These are phyloP conservation scores for Hymenoscyphus occultus DNA, from an alignment of 2,329 filamentous ascomycete species.

Conservation along the genomic window DNA sequence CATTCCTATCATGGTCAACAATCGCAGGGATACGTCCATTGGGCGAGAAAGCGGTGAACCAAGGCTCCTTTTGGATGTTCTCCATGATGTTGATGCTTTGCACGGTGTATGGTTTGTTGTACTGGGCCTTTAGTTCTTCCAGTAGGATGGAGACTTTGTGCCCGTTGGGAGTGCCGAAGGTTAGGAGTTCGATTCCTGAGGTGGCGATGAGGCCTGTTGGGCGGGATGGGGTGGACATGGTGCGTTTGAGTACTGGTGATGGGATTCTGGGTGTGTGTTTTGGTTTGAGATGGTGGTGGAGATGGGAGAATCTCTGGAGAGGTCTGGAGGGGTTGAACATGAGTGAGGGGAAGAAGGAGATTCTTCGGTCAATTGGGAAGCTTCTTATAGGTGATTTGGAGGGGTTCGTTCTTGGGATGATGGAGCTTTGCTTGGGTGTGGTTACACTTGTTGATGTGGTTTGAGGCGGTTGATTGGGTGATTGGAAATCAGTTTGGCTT, in stretches of 20 bases:
- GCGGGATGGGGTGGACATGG: slow-evolving; percentile 26
- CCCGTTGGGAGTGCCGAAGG: slow-evolving; percentile 53
- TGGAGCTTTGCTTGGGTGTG: background rate
- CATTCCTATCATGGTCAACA: slow-evolving; percentile 61
- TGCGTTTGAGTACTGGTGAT: slow-evolving; percentile 9
- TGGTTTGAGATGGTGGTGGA: slow-evolving; percentile 22
- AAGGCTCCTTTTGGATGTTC: slow-evolving; percentile 65
- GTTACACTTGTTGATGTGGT: background rate
- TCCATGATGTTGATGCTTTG: slow-evolving; percentile 58
- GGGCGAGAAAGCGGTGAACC: slow-evolving; percentile 60
- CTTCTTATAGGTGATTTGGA: background rate
- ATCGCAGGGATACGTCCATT: slow-evolving; percentile 66
- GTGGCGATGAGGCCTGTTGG: slow-evolving; percentile 58
- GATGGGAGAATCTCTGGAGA: slow-evolving; percentile 27
- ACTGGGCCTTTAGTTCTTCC: slow-evolving; percentile 64
- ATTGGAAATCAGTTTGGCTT: background rate
- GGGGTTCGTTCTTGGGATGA: background rate
- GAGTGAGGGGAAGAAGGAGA: slow-evolving; percentile 14
- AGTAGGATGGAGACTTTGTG: slow-evolving; percentile 59
- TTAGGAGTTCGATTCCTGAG: slow-evolving; percentile 63
- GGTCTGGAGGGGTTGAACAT: slow-evolving; percentile 28
- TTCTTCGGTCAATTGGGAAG: slow-evolving; percentile 4
- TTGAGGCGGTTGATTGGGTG: background rate
- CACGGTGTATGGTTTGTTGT: slow-evolving; percentile 57
- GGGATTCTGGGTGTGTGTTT: slow-evolving; percentile 4